These are phyloP conservation scores for Trypanosoma theileri DNA, from an alignment of 208 protist species.

Conservation along the genomic window DNA sequence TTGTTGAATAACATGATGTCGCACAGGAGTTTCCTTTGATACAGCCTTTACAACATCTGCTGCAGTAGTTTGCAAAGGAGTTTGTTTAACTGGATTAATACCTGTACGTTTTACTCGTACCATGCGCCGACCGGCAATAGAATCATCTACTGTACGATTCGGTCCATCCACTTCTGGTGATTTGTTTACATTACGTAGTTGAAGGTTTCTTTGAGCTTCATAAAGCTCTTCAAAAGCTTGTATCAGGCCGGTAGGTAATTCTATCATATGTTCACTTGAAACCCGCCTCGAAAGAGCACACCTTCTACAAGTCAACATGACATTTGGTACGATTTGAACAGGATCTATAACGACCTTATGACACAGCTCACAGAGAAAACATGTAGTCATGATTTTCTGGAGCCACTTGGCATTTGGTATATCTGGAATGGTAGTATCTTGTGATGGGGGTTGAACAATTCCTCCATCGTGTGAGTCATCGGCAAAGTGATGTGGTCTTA, in stretches of 20 bases:
- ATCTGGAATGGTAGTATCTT: neutral
- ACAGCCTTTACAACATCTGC: constrained; percentile 19
- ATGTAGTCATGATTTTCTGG: constrained; percentile 35
- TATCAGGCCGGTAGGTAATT: constrained; percentile 41
- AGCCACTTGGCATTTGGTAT: constrained; percentile 23
- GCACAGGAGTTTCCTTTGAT: neutral
- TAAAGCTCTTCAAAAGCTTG: constrained; percentile 32
- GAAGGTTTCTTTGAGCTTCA: constrained; percentile 5
- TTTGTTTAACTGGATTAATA: neutral
- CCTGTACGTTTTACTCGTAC: constrained; percentile 35
- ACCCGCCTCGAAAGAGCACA: constrained; percentile 36
- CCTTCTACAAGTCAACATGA: constrained; percentile 45
- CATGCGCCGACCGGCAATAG: constrained; percentile 28
- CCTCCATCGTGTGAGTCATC: neutral
- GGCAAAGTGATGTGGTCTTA: neutral
- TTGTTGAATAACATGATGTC: constrained; percentile 7
- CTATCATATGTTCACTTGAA: constrained; percentile 16
- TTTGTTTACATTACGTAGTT: neutral
- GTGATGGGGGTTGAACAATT: neutral
- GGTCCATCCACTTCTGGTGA: neutral
- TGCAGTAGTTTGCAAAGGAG: neutral
- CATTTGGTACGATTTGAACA: constrained; percentile 48
- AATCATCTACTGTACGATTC: constrained; percentile 10
- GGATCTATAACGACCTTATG: constrained; percentile 43
- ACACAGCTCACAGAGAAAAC: constrained; percentile 55